Base-by-base conservation (phyloP, 2,329 filamentous ascomycete genomes). In the Cryoendolithus antarcticus region DNA sequence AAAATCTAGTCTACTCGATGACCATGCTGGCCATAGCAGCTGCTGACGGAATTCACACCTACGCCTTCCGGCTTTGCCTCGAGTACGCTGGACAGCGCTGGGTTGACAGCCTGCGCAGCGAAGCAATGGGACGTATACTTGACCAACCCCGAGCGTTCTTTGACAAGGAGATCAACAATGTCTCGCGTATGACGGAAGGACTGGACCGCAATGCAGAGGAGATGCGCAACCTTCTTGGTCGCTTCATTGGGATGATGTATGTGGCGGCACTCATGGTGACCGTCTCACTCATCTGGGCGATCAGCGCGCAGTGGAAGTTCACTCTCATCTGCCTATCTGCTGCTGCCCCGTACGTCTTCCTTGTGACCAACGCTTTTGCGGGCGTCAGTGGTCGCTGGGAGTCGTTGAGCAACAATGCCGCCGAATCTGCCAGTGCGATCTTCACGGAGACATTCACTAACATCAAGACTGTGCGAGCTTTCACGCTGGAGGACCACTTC, bases 201-300 rank as follows among this genome's bases (percentile, higher is more conserved):
- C 70, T 96, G 0, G 85, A 93, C 51, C 74, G 81, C 10, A 83
- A 85, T 50, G 82, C 81, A 0, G 86, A 96, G 56, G 86, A 94
- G 55, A 88, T 91, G 74, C 74, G 83, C 6, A 86, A 84, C 48
- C 64, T 96, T 0, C 69, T 93, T 0, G 82, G 83, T 2, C 74
- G 82, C 2, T 93, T 94, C 52, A 69, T 80, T 1, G 80, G 82
- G 1, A 75, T 82, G 38, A 59, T 81, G 1, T 67, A 88, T 9
- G 74, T 80, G 6, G 77, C 82, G 3, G 54, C 67, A 0, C 61
- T 75, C 37, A 88, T 93, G 70, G 69, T 83, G 11, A 41, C 63
- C 0, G 71, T 81, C n/a, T 77, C 84, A 0, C 52, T 91, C 6
- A 52, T 72, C 2, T 95, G 86, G 88, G 78, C 84, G 3, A 58